Percentiles rank a stretch among this genome's conserved stretches.
Conservation (phyloP, 2,329 filamentous ascomycete species). For the Colletotrichum horii region DNA sequence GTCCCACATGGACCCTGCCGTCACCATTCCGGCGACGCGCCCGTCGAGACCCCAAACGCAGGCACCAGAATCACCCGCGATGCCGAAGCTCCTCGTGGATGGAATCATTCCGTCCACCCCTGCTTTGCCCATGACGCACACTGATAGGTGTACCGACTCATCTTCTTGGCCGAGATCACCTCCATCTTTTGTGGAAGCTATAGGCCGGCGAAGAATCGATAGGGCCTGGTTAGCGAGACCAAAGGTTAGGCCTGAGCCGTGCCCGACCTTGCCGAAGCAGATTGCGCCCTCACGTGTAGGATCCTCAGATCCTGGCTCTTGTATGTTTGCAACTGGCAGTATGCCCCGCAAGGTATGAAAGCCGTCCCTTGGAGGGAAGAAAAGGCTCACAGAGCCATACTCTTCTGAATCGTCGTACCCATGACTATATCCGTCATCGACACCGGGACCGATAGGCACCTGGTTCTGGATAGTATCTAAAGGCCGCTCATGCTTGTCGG, state of each 20-base stretch:
- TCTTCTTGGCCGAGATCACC: not conserved
- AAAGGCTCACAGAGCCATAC: not conserved
- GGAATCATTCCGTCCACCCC: no score
- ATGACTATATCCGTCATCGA: not conserved
- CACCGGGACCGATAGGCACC: not conserved
- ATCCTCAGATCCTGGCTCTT: not conserved
- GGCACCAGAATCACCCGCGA: not conserved
- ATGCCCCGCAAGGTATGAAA: not conserved
- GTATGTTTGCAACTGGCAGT: not conserved
- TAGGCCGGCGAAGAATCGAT: not conserved
- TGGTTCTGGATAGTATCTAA: not conserved
- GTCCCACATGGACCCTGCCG: not conserved
- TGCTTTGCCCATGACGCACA: not conserved
- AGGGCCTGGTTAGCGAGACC: not conserved
- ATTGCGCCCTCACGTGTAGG: not conserved
- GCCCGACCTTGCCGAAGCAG: not conserved
- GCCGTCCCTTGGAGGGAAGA: not conserved
- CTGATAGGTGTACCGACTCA: not conserved
- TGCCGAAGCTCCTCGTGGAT: not conserved
- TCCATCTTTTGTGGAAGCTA: not conserved
- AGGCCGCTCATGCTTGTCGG: not conserved
- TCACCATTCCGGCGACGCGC: not conserved
- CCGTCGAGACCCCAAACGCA: not conserved
- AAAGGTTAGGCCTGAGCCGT: not conserved
- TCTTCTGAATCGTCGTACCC: not conserved